These are phyloP conservation scores for Candida alai DNA, from an alignment of 805 yeast genomes.

Conservation along the genomic window DNA sequence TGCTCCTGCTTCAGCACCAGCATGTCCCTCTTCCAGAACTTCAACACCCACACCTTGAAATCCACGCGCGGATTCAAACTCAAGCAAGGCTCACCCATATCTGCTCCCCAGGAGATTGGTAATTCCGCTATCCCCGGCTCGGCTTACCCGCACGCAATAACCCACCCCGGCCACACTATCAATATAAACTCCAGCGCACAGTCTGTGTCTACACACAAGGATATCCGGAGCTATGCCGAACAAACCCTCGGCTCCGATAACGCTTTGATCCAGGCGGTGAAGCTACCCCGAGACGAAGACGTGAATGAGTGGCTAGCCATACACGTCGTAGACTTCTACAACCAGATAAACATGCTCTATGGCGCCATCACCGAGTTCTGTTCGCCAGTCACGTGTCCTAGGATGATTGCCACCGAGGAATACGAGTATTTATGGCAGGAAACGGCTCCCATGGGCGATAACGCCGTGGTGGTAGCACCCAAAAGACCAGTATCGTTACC, in stretches of 20 bases:
- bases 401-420: conserved; percentile 97
- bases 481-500: conserved; percentile 80
- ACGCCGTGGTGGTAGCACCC: conserved; percentile 18
- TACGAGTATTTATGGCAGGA: conserved; percentile 98
- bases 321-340: conserved; percentile 95
- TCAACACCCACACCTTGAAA: conserved; percentile 40
- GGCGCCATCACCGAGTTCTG: conserved; percentile 96
- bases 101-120: conserved; percentile 36
- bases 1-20: background rate
- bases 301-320: conserved; percentile 94
- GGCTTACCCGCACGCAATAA: conserved; percentile 10
- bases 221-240: conserved; percentile 85
- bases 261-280: conserved; percentile 87
- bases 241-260: conserved; percentile 93
- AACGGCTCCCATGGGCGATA: conserved; percentile 27
- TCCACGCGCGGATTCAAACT: conserved; percentile 42
- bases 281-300: conserved; percentile 89
- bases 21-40: conserved; percentile 42
- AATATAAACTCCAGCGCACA: conserved; percentile 16
- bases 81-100: conserved; percentile 36
- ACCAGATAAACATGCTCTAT: conserved; percentile 93
- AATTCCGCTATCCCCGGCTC: conserved; percentile 31
- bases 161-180: conserved; percentile 30
- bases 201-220: conserved; percentile 56
- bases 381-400: conserved; percentile 90